Conservation (phyloP, 306 rosid genomes). For the Oemleria cerasiformis region DNA sequence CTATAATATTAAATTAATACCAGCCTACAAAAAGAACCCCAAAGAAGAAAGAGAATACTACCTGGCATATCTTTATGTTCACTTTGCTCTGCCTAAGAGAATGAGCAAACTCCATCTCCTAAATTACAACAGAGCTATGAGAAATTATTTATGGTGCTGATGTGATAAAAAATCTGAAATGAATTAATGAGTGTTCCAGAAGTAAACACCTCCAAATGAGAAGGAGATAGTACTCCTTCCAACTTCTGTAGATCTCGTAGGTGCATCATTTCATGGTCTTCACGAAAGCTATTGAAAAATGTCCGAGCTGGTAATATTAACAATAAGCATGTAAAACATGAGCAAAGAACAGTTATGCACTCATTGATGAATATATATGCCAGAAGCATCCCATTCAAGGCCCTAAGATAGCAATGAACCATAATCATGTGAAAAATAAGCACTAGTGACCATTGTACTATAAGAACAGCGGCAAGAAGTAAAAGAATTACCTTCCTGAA, state of each 20-base stretch:
- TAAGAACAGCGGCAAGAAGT: not conserved
- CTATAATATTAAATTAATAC: not conserved
- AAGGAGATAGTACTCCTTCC: constrained; percentile 95
- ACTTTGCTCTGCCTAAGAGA: constrained; percentile 84
- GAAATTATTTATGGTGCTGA: constrained; percentile 5
- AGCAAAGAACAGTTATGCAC: constrained; percentile 12
- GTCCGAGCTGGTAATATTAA: constrained; percentile 59
- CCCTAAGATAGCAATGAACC: not conserved
- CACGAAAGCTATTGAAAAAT: constrained; percentile 74
- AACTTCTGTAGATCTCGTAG: constrained; percentile 77
- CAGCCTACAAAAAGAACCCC: constrained; percentile 4
- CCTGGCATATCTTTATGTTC: constrained; percentile 95
- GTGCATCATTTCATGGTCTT: constrained; percentile 94
- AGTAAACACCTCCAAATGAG: constrained; percentile 67
- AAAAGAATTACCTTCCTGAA: constrained; percentile 68
- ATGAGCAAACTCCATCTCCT: constrained; percentile 99
- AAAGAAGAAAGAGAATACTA: constrained; percentile 33
- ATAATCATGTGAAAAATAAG: not conserved
- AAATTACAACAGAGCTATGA: constrained; percentile 18
- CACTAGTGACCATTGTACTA: not conserved
- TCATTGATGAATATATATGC: not conserved
- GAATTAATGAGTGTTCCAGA: not conserved
- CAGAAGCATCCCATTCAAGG: not conserved
- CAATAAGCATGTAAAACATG: constrained; percentile 1
- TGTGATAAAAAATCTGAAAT: not conserved